Conservation (phyloP, 108 stramenopile species). For the Nitzschia putrida region DNA sequence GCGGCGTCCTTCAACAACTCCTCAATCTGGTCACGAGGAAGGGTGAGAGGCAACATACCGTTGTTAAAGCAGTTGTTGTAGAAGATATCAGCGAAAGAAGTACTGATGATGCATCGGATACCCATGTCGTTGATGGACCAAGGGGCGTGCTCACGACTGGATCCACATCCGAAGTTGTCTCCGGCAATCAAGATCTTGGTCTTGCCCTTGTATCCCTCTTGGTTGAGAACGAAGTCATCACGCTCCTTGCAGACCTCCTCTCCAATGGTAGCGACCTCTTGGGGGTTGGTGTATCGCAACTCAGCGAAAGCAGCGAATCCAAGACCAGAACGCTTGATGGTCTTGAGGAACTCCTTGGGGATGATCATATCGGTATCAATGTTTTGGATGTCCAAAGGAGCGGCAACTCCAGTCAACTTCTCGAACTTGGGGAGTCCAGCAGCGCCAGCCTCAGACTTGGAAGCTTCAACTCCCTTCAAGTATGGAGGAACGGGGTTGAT, state of each 20-base stretch:
- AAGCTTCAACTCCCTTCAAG: constrained; percentile 31
- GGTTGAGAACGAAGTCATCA: constrained; percentile 85
- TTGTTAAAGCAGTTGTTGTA: constrained; percentile 98
- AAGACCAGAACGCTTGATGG: constrained; percentile 90
- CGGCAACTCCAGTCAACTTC: constrained; percentile 74
- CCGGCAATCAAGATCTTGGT: constrained; percentile 88
- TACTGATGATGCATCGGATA: constrained; percentile 87
- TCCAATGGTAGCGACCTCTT: constrained; percentile 84
- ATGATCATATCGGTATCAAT: constrained; percentile 98
- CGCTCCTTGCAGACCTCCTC: constrained; percentile 75
- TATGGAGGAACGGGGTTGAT: constrained; percentile 83
- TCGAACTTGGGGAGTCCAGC: constrained; percentile 79
- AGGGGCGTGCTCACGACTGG: constrained; percentile 92
- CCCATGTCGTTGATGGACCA: constrained; percentile 95
- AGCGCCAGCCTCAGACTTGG: constrained; percentile 22
- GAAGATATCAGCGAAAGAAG: constrained; percentile 94
- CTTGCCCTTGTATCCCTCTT: constrained; percentile 68
- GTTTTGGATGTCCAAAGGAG: constrained; percentile 92
- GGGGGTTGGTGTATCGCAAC: constrained; percentile 85
- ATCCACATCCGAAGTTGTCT: constrained; percentile 94
- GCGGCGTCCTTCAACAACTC: constrained; percentile 70
- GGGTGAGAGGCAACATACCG: constrained; percentile 90
- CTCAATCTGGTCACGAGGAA: constrained; percentile 76
- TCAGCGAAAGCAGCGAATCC: constrained; percentile 94
- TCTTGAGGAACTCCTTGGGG: constrained; percentile 94